Base-by-base conservation (phyloP, 352 stramenopile genomes). In the Bremia lactucae region DNA sequence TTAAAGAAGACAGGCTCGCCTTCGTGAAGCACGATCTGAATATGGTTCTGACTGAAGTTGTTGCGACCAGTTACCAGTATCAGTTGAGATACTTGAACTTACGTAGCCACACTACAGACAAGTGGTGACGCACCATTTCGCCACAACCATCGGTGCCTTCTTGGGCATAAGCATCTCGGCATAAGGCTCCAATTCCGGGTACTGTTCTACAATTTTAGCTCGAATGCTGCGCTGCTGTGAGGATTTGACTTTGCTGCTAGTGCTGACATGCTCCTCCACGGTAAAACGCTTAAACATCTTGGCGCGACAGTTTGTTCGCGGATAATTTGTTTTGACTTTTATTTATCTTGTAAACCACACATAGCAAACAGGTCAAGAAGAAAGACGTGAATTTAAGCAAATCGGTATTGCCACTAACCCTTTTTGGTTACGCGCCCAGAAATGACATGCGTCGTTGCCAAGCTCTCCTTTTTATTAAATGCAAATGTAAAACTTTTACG, bases 221-320 rank as follows among this genome's bases (percentile, higher is more conserved):
- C 95, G 95, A 54, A 98, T 97, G 31, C 76, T 86, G 22, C 96
- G 84, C 73, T 98, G 94, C 36, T 98, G 90, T 42, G 90, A 98
- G 25, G 89, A 92, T 71, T 98, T 98, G 37, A 98, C 84, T 71
- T 98, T 95, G 55, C 93, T 97, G 59, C 89, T 97, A 29, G 68
- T 83, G 36, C 85, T 97, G 52, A 98, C 73, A 70, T 97, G 87
- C 55, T 96, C 88, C 6, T 88, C 83, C 39, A 91, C 70, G 25
- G 84, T 90, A 56, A 98, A 98, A 50, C 79, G 86, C 74, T 97
- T 97, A 65, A 98, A 98, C 90, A 98, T 92, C 55, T 26, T 33
- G 22, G n/a, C 16, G 31, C 15, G 19, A 13, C 6, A 42, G 8
- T 13, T 3, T 29, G n/a, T n/a, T n/a, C n/a, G n/a, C n/a, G n/a